Conservation (phyloP, 441 rosid genomes). For the Dalechampia spathulata region DNA sequence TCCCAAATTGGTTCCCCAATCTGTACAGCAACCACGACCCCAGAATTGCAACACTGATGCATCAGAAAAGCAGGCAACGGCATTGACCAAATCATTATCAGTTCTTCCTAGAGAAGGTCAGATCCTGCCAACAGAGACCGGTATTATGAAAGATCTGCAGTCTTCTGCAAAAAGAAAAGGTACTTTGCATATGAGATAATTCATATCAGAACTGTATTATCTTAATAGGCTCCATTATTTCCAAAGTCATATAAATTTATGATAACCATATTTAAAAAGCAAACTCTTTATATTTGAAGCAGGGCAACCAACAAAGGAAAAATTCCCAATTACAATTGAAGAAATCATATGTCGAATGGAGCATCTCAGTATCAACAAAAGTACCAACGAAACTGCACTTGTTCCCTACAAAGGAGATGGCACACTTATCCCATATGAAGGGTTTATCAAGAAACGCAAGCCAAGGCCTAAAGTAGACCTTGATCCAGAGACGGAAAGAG, state of each 20-base stretch:
- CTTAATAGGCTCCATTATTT: constrained; percentile 11
- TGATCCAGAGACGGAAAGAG: constrained; percentile 76
- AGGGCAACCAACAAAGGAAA: constrained; percentile 32
- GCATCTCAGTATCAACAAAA: constrained; percentile 35
- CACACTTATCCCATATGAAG: constrained; percentile 48
- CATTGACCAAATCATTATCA: constrained; percentile 19
- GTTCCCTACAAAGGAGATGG: constrained; percentile 48
- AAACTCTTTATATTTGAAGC: constrained; percentile 24
- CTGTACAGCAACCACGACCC: constrained; percentile 21
- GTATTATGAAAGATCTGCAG: constrained; percentile 19
- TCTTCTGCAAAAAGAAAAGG: constrained; percentile 38
- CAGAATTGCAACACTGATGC: constrained; percentile 16
- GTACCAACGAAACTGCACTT: constrained; percentile 43
- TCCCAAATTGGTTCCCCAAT: constrained; percentile 23
- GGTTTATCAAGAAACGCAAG: constrained; percentile 43
- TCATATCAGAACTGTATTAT: constrained; percentile 13
- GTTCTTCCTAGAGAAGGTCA: constrained; percentile 22
- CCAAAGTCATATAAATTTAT: constrained; percentile 9
- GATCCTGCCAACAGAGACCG: constrained; percentile 28
- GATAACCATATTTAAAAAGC: constrained; percentile 10
- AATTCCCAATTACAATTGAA: constrained; percentile 26
- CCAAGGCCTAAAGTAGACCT: constrained; percentile 89
- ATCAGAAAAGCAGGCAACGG: constrained; percentile 23
- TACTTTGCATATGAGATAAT: constrained; percentile 22
- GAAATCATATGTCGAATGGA: constrained; percentile 42